phyloP scores from a whole-genome alignment of 1,284 basidiomycete species.

The Trichosporon faecale region DNA sequence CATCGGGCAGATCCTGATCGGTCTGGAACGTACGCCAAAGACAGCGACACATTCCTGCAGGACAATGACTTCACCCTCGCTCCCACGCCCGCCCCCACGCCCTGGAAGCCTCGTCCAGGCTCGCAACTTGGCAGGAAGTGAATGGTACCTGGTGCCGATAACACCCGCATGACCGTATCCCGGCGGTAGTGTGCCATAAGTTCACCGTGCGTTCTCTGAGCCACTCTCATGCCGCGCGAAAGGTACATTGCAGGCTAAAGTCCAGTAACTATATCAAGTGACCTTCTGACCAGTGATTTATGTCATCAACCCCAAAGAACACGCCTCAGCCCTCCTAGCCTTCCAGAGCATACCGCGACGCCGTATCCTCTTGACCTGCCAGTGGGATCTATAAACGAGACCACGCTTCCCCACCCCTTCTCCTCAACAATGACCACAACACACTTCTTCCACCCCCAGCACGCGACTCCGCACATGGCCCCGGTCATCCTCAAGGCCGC shows the following conservation, averaged over 20 bases:
- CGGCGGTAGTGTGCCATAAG: background rate
- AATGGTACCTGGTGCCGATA: slow-evolving; percentile 2
- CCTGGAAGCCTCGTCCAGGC: background rate
- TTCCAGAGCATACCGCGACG: background rate
- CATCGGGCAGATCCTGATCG: background rate
- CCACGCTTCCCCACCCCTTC: background rate
- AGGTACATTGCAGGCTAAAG: background rate
- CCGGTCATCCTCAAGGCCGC: slow-evolving; percentile 1
- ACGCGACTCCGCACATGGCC: background rate
- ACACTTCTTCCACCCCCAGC: slow-evolving; percentile 8
- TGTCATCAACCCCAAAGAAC: slow-evolving; percentile 9
- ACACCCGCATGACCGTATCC: slow-evolving; percentile 1
- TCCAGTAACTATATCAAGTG: background rate
- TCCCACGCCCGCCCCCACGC: background rate
- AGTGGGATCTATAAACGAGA: background rate
- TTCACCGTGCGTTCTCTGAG: background rate
- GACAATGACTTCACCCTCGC: background rate
- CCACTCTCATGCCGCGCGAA: background rate
- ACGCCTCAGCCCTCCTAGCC: background rate
- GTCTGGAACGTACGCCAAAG: background rate
- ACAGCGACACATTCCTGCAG: background rate
- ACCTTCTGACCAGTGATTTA: background rate
- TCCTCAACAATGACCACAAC: background rate
- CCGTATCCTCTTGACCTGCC: background rate
- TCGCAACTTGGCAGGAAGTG: background rate